Conservation (phyloP, 108 stramenopile species). For the Cyclotella distinguenda region DNA sequence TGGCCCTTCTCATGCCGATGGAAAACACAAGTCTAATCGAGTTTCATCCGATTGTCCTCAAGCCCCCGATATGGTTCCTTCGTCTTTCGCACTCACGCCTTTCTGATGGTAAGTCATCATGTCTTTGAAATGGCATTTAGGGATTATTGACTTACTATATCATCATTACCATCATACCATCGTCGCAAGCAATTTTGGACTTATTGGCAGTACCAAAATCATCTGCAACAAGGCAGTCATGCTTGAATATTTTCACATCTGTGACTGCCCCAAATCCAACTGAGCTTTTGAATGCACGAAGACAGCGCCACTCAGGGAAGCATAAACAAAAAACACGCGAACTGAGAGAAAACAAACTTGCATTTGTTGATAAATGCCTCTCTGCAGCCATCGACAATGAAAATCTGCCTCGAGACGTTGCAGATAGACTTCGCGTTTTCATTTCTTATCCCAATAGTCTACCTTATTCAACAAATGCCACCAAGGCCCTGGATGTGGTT, state of each 20-base stretch:
- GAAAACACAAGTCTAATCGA: slow-evolving; percentile 17
- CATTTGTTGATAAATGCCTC: slow-evolving; percentile 44
- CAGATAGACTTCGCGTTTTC: slow-evolving; percentile 49
- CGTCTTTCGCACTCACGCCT: slow-evolving; percentile 60
- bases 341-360: slow-evolving; percentile 29
- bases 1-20: slow-evolving; percentile 34
- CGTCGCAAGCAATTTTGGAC: slow-evolving; percentile 65
- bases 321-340: slow-evolving; percentile 35
- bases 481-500: slow-evolving; percentile 55
- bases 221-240: slow-evolving; percentile 44
- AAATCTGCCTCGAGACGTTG: slow-evolving; percentile 48
- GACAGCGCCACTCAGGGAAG: slow-evolving; percentile 13
- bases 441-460: slow-evolving; percentile 44
- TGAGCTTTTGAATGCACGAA: slow-evolving; percentile 30
- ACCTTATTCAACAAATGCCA: slow-evolving; percentile 59
- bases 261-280: slow-evolving; percentile 56
- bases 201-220: slow-evolving; percentile 65
- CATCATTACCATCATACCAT: not conserved
- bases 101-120: slow-evolving; percentile 12
- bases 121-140: not conserved
- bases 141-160: not conserved
- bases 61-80: slow-evolving; percentile 69
- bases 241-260: slow-evolving; percentile 58
- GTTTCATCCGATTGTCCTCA: slow-evolving; percentile 27
- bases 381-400: slow-evolving; percentile 36